Percentiles rank a stretch among this genome's conserved stretches.
These are phyloP conservation scores for Colletotrichum graminicola DNA, from an alignment of 2,329 filamentous ascomycete genomes.

Conservation along the genomic window DNA sequence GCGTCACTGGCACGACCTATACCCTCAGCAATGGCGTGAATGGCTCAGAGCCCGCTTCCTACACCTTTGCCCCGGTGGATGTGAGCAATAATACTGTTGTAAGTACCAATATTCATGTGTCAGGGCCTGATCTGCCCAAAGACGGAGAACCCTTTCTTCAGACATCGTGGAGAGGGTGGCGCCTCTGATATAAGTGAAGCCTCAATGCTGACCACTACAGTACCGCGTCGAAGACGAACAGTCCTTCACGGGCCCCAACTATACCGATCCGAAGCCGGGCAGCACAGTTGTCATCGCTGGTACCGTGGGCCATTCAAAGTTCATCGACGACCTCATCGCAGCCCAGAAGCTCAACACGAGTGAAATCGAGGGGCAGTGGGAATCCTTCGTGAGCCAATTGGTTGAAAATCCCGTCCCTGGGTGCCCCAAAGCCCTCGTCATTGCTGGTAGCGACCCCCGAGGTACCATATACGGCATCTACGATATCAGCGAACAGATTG, in stretches of 20 bases:
- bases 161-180: background rate
- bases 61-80: constrained; percentile 58
- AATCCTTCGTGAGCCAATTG: constrained; percentile 73
- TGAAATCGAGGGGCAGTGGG: constrained; percentile 73
- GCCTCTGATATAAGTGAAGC: background rate
- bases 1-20: constrained; percentile 76
- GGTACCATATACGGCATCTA: constrained; percentile 79
- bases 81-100: constrained; percentile 62
- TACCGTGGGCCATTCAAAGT: constrained; percentile 72
- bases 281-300: constrained; percentile 75
- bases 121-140: background rate
- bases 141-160: too few species aligned
- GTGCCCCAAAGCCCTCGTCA: constrained; percentile 70
- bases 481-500: constrained; percentile 79
- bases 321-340: constrained; percentile 70
- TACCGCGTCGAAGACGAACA: constrained; percentile 57
- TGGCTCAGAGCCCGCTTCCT: constrained; percentile 53
- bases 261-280: constrained; percentile 54
- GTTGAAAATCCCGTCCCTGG: constrained; percentile 69
- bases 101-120: constrained; percentile 41
- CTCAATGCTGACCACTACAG: constrained; percentile 45
- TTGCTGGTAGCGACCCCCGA: constrained; percentile 74
- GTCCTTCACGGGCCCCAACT: constrained; percentile 60
- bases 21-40: constrained; percentile 65
- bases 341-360: constrained; percentile 69